These are phyloP conservation scores for Trypanosoma boissoni DNA, from an alignment of 208 protist species.

Conservation along the genomic window DNA sequence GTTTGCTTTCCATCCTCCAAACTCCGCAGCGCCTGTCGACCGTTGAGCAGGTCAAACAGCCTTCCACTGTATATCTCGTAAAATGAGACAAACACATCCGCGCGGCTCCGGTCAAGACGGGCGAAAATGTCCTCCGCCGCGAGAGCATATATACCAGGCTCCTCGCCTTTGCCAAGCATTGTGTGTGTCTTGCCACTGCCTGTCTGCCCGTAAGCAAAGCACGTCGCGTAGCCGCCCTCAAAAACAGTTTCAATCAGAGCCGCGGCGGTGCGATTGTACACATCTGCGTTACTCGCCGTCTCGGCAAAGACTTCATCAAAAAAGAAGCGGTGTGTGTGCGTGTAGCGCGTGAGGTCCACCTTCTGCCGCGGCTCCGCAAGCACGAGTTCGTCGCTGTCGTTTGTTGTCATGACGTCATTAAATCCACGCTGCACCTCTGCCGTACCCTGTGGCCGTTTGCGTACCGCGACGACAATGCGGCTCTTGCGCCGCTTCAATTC, in stretches of 20 bases:
- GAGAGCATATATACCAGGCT: constrained; percentile 76
- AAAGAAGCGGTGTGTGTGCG: constrained; percentile 74
- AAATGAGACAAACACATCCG: constrained; percentile 69
- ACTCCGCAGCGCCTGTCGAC: constrained; percentile 77
- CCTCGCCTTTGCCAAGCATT: constrained; percentile 32
- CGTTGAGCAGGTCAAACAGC: constrained; percentile 90
- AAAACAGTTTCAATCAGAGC: constrained; percentile 30
- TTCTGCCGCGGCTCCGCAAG: constrained; percentile 46
- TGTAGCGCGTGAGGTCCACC: constrained; percentile 87
- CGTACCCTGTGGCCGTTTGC: constrained; percentile 27
- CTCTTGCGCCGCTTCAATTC: constrained; percentile 28
- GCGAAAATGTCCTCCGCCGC: constrained; percentile 83
- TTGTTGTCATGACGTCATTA: constrained; percentile 30
- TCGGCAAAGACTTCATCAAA: constrained; percentile 91
- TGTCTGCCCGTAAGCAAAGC: constrained; percentile 32
- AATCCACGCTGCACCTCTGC: constrained; percentile 29
- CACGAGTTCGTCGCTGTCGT: constrained; percentile 25
- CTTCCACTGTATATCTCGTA: constrained; percentile 94
- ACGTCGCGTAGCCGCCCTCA: constrained; percentile 33
- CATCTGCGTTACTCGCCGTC: constrained; percentile 48
- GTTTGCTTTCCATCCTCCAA: constrained; percentile 89
- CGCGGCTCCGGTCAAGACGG: constrained; percentile 33
- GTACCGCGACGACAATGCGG: constrained; percentile 33
- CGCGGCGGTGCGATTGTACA: constrained; percentile 56
- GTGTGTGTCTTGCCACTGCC: constrained; percentile 30